Percentiles rank a stretch among this genome's conserved stretches.
phyloP scores from a whole-genome alignment of 441 rosid genomes.

The Populus hybrid region DNA sequence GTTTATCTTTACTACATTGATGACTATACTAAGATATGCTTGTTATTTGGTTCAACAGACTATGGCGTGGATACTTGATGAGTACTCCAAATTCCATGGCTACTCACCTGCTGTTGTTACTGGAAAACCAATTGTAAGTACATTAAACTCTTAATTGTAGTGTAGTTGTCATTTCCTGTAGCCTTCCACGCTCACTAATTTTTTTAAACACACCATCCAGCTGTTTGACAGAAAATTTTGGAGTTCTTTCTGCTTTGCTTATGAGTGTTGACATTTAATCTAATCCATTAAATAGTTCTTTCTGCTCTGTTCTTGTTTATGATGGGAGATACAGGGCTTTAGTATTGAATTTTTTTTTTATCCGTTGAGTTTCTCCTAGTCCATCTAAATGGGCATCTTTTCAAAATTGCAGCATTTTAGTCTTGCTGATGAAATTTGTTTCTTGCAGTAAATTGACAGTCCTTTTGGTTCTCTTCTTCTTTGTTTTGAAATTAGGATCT shows the following conservation, averaged over 20 bases:
- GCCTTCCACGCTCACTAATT: neutral
- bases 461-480: neutral
- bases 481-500: constrained; percentile 58
- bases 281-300: neutral
- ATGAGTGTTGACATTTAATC: neutral
- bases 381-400: neutral
- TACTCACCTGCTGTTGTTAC: constrained; percentile 97
- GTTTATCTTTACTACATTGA: neutral
- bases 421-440: neutral
- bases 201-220: neutral
- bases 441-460: neutral
- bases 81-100: constrained; percentile 97
- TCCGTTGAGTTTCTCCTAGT: neutral
- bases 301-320: neutral
- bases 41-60: constrained; percentile 39
- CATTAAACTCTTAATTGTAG: neutral
- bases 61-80: constrained; percentile 99
- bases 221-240: neutral
- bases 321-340: neutral
- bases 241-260: neutral
- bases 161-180: neutral
- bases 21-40: neutral
- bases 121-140: constrained; percentile 86
- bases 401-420: neutral
- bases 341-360: neutral